These are phyloP conservation scores for Ganoderma lingzhi DNA, from an alignment of 1,284 basidiomycete genomes.

Conservation along the genomic window DNA sequence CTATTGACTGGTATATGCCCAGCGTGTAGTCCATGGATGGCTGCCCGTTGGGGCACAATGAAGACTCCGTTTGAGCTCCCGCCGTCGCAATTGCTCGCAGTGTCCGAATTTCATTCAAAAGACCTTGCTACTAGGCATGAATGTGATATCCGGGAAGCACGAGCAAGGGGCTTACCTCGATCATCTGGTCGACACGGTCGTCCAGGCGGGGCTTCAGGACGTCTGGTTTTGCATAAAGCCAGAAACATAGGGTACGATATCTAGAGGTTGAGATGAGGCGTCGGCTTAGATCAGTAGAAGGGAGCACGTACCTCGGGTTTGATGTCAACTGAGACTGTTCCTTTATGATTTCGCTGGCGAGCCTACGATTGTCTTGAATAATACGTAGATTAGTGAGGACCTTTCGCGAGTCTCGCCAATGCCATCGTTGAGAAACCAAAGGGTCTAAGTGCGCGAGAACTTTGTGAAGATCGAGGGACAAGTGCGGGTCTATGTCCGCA, in stretches of 20 bases:
- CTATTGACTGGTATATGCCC: conserved; percentile 96
- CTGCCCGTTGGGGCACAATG: conserved; percentile 1
- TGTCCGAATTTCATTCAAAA: conserved; percentile 83
- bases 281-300: background rate
- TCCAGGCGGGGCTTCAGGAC: conserved; percentile 78
- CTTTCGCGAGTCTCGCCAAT: conserved; percentile 95
- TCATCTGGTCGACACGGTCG: conserved; percentile 88
- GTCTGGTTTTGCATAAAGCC: conserved; percentile 86
- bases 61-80: conserved; percentile 3
- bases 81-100: conserved; percentile 50
- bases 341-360: conserved; percentile 73
- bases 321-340: conserved; percentile 62
- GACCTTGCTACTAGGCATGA: conserved; percentile 65
- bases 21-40: conserved; percentile 65
- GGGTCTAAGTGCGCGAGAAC: conserved; percentile 82
- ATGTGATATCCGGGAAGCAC: conserved; percentile 12
- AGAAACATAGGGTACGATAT: conserved; percentile 88
- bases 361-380: conserved; percentile 75
- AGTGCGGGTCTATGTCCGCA: conserved; percentile 58
- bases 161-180: conserved; percentile 61
- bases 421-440: conserved; percentile 86
- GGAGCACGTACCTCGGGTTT: conserved; percentile 56
- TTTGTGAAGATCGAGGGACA: conserved; percentile 68
- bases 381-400: conserved; percentile 85
- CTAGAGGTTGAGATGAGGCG: conserved; percentile 47